Percentiles rank a stretch among this genome's conserved stretches.
Evolutionary conservation across 139 green algal species (phyloP).

Genomic region (Chlorella sp.): DNA sequence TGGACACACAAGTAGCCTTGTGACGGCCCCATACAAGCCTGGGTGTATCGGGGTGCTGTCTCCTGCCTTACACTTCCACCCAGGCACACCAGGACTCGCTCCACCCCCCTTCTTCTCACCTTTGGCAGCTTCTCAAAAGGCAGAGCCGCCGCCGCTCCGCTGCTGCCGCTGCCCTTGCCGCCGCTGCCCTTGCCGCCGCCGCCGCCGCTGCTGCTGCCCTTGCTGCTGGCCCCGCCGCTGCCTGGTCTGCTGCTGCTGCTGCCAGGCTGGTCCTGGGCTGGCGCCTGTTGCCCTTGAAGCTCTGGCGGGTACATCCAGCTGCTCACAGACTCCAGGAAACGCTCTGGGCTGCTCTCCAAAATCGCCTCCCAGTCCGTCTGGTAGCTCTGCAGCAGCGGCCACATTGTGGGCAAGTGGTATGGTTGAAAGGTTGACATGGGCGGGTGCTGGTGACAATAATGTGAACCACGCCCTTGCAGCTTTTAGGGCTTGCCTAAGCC

Average conservation of each 20-base stretch:
- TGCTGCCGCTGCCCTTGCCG: neutral
- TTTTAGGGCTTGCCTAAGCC: too few species aligned
- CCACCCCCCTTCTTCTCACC: neutral
- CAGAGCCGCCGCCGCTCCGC: too few species aligned
- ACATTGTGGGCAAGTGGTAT: neutral
- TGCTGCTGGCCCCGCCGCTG: neutral
- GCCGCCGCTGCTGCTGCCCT: neutral
- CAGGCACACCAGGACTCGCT: neutral
- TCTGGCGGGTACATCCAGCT: slow-evolving; percentile 58
- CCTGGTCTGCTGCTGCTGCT: neutral
- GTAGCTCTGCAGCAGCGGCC: slow-evolving; percentile 50
- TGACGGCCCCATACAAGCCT: too few species aligned
- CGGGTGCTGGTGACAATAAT: too few species aligned
- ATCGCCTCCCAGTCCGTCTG: slow-evolving; percentile 96
- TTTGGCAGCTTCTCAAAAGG: slow-evolving; percentile 18
- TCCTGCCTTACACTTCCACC: too few species aligned
- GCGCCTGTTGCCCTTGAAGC: neutral
- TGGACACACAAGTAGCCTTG: too few species aligned
- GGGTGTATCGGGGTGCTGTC: too few species aligned
- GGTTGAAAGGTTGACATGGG: too few species aligned
- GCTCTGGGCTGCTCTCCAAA: slow-evolving; percentile 68
- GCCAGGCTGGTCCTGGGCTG: too few species aligned
- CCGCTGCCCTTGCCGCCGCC: neutral
- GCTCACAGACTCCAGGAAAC: slow-evolving; percentile 66
- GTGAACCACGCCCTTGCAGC: too few species aligned